Conservation (phyloP, 1,284 basidiomycete genomes). For the Malassezia pachydermatis region DNA sequence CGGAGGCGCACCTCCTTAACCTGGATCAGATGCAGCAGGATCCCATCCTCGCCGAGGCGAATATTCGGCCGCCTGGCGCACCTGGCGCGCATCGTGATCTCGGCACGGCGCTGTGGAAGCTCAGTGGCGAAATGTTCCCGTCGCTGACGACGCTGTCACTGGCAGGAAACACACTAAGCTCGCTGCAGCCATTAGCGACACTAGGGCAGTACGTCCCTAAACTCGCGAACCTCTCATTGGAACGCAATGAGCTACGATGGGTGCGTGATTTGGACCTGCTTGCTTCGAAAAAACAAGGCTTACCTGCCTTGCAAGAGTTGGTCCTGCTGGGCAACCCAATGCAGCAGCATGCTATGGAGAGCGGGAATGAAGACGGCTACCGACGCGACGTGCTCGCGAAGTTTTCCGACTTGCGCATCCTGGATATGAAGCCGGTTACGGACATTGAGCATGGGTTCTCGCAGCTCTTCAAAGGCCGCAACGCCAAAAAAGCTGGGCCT, state of each 20-base stretch:
- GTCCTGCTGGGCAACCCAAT: conserved; percentile 71
- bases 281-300: conserved; percentile 20
- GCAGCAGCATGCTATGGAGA: conserved; percentile 57
- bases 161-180: conserved; percentile 42
- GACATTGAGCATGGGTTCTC: conserved; percentile 57
- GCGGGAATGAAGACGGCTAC: conserved; percentile 58
- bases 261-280: conserved; percentile 35
- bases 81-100: conserved; percentile 58
- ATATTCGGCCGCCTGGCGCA: conserved; percentile 58
- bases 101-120: conserved; percentile 72
- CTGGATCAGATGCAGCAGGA: conserved; percentile 63
- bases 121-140: conserved; percentile 60
- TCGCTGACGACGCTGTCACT: conserved; percentile 34
- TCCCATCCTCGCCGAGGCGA: conserved; percentile 58
- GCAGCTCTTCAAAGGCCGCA: conserved; percentile 56
- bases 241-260: conserved; percentile 50
- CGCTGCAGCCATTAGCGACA: conserved; percentile 16
- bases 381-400: conserved; percentile 25
- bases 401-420: conserved; percentile 26
- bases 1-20: conserved; percentile 58
- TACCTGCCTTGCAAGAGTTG: conserved; percentile 54
- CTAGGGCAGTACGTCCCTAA: conserved; percentile 52
- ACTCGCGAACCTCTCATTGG: conserved; percentile 62
- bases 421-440: conserved; percentile 61
- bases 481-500: conserved; percentile 23